A percentile compares a stretch with the other conserved stretches of the same genome.
phyloP scores from a whole-genome alignment of 1,139 yeast genomes.

The Pichia sp. region DNA sequence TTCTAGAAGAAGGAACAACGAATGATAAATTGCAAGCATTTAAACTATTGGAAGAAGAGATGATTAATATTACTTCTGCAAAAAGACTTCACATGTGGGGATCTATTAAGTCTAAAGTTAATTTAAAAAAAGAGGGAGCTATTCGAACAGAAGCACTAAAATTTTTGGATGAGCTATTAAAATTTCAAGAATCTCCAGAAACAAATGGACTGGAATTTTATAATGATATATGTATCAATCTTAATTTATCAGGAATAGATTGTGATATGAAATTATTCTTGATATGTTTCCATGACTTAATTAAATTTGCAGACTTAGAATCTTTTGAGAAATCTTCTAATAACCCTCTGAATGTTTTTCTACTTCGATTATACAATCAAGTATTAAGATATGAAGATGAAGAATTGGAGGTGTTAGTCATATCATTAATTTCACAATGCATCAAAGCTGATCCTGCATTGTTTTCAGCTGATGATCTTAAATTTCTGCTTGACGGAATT shows the following conservation, averaged over 20 bases:
- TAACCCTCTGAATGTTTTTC: slow-evolving; percentile 39
- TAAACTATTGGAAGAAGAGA: slow-evolving; percentile 42
- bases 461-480: slow-evolving; percentile 5
- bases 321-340: slow-evolving; percentile 46
- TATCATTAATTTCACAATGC: slow-evolving; percentile 9
- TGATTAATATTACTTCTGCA: slow-evolving; percentile 49
- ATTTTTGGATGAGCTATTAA: slow-evolving; percentile 52
- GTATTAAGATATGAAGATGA: slow-evolving; percentile 3
- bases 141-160: slow-evolving; percentile 51
- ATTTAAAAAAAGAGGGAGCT: slow-evolving; percentile 34
- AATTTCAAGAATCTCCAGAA: slow-evolving; percentile 42
- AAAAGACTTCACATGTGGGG: slow-evolving; percentile 77
- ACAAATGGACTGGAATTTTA: slow-evolving; percentile 53
- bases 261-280: slow-evolving; percentile 50
- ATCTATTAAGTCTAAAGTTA: slow-evolving; percentile 52
- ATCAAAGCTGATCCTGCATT: slow-evolving; percentile 1
- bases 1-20: slow-evolving; percentile 33
- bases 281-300: slow-evolving; percentile 44
- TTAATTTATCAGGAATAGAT: slow-evolving; percentile 41
- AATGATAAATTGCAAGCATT: slow-evolving; percentile 48
- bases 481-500: slow-evolving; percentile 1
- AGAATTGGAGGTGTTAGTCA: slow-evolving; percentile 8
- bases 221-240: slow-evolving; percentile 48
- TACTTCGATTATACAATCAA: slow-evolving; percentile 24
- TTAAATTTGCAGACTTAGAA: slow-evolving; percentile 50